These are phyloP conservation scores for Fonsecaea pedrosoi DNA, from an alignment of 2,329 filamentous ascomycete species.

Conservation along the genomic window DNA sequence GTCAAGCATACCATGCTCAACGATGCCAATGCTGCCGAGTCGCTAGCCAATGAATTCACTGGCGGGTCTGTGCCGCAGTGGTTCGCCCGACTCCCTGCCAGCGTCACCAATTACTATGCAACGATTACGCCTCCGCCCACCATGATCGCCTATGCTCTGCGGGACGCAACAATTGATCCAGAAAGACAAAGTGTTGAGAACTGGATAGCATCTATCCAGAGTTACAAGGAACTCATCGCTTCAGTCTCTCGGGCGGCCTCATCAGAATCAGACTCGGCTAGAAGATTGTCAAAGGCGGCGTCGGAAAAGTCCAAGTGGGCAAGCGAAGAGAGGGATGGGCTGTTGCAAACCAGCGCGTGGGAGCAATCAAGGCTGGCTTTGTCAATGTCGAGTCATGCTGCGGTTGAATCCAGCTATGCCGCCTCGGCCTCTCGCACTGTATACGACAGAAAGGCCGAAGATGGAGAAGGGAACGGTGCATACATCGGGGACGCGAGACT, in stretches of 20 bases:
- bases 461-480: background rate
- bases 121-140: conserved; percentile 24
- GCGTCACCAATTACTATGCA: conserved; percentile 28
- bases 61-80: conserved; percentile 17
- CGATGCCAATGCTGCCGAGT: conserved; percentile 22
- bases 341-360: conserved; percentile 13
- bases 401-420: conserved; percentile 17
- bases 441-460: background rate
- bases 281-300: conserved; percentile 14
- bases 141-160: conserved; percentile 4
- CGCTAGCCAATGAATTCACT: conserved; percentile 24
- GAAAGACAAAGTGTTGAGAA: conserved; percentile 11
- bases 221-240: conserved; percentile 15
- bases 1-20: conserved; percentile 23
- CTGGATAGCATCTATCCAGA: conserved; percentile 19
- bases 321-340: background rate
- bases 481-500: background rate
- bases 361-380: conserved; percentile 8
- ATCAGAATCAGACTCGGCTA: conserved; percentile 16
- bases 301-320: conserved; percentile 17
- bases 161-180: conserved; percentile 6
- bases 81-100: conserved; percentile 19
- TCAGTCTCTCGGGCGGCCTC: background rate
- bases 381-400: conserved; percentile 9
- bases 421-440: conserved; percentile 18